phyloP scores from a whole-genome alignment of 306 rosid species.

The Dalbergia oliveri region DNA sequence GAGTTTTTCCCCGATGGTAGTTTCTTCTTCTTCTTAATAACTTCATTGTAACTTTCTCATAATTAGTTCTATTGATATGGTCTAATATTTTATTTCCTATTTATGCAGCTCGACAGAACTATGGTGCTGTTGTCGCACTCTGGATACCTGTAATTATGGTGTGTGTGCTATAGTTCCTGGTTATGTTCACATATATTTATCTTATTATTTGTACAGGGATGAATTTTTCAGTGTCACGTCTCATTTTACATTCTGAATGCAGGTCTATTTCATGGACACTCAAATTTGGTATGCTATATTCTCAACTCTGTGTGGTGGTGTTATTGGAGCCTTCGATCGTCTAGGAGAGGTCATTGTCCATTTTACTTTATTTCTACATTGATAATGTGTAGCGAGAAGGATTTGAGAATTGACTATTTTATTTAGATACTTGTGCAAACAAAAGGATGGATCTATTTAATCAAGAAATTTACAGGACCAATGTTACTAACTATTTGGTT shows the following conservation, averaged over 20 bases:
- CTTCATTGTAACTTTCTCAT: constrained; percentile 17
- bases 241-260: constrained; percentile 49
- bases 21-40: constrained; percentile 40
- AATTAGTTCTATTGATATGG: constrained; percentile 35
- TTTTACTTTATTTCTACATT: constrained; percentile 30
- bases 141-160: constrained; percentile 91
- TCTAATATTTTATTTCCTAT: constrained; percentile 43
- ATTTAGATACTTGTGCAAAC: constrained; percentile 9
- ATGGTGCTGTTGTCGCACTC: constrained; percentile 80
- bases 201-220: constrained; percentile 39
- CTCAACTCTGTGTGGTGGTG: constrained; percentile 88
- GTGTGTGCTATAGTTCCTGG: constrained; percentile 49
- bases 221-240: constrained; percentile 36
- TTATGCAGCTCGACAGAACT: constrained; percentile 76
- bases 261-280: constrained; percentile 98
- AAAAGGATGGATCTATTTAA: not conserved
- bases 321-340: constrained; percentile 94
- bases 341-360: constrained; percentile 82
- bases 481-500: constrained; percentile 40
- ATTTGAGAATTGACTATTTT: constrained; percentile 21
- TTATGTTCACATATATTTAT: constrained; percentile 38
- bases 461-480: constrained; percentile 8
- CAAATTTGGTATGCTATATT: constrained; percentile 95
- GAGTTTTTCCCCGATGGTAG: constrained; percentile 90
- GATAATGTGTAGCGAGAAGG: not conserved